Evolutionary conservation across 2,329 filamentous ascomycete species (phyloP).

Genomic region (Sclerotinia sclerotiorum): DNA sequence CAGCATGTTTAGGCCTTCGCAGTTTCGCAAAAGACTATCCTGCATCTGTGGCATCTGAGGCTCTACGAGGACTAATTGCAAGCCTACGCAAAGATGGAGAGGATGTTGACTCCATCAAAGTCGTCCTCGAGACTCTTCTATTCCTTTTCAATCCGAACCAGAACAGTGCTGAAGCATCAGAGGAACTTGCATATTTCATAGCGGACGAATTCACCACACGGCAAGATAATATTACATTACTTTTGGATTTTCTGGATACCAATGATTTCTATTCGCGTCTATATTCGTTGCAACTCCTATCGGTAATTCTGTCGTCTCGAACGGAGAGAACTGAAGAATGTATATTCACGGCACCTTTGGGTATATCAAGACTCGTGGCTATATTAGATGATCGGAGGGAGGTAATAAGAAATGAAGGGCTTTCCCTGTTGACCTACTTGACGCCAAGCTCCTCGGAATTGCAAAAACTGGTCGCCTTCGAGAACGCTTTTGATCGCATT

Average conservation of each 20-base stretch:
- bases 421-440: constrained; percentile 83
- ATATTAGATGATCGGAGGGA: constrained; percentile 83
- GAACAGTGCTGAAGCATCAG: constrained; percentile 83
- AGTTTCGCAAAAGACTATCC: constrained; percentile 97
- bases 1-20: constrained; percentile 85
- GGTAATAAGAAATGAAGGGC: constrained; percentile 81
- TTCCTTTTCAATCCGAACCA: constrained; percentile 80
- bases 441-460: constrained; percentile 85
- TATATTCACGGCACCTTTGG: constrained; percentile 83
- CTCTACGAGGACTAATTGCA: constrained; percentile 82
- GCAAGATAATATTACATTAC: constrained; percentile 91
- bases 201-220: constrained; percentile 97
- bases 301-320: constrained; percentile 79
- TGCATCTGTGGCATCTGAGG: constrained; percentile 90
- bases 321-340: constrained; percentile 94
- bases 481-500: constrained; percentile 85
- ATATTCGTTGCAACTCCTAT: constrained; percentile 86
- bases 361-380: constrained; percentile 81
- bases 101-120: constrained; percentile 94
- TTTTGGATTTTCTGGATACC: constrained; percentile 85
- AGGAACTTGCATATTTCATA: constrained; percentile 93
- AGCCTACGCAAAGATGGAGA: constrained; percentile 84
- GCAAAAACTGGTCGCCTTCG: constrained; percentile 93
- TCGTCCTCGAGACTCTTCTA: constrained; percentile 89
- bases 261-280: constrained; percentile 87